A percentile compares a stretch with the other conserved stretches of the same genome.
These are phyloP conservation scores for Bipolaris cookei DNA, from an alignment of 2,329 filamentous ascomycete species.

Conservation along the genomic window DNA sequence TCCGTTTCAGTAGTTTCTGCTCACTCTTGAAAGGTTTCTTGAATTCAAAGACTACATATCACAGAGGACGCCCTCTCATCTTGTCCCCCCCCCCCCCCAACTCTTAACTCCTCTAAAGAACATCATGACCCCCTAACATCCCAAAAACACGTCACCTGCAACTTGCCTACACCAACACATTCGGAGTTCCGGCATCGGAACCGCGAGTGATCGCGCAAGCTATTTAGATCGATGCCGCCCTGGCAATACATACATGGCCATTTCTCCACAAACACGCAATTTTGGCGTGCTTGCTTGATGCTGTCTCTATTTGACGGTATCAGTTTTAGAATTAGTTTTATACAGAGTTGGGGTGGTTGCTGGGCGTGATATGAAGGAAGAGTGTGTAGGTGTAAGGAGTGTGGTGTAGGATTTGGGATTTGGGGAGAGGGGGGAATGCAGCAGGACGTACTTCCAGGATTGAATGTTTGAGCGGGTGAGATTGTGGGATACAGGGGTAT, in stretches of 20 bases:
- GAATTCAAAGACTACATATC: no score
- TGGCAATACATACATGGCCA: conserved; percentile 18
- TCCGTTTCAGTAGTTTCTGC: no score
- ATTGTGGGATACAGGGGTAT: background rate
- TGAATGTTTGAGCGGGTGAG: background rate
- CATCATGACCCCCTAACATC: background rate
- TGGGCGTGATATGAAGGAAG: background rate
- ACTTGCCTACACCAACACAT: conserved; percentile 1
- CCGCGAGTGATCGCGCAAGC: background rate
- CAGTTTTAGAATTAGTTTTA: background rate
- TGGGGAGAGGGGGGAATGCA: background rate
- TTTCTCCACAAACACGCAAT: background rate
- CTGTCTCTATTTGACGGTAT: background rate
- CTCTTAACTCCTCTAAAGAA: no score
- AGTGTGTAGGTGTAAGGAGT: no score
- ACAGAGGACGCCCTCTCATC: background rate
- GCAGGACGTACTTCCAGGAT: conserved; percentile 1
- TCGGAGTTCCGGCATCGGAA: conserved; percentile 1
- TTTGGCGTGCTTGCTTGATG: background rate
- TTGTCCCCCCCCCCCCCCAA: background rate
- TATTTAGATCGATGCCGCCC: background rate
- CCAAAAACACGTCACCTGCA: conserved; percentile 4
- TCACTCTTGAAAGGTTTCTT: no score
- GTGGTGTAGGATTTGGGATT: background rate
- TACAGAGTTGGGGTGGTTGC: accelerated